Evolutionary conservation across 768 basidiomycete genomes (phyloP).

Genomic region (Hericium coralloides): DNA sequence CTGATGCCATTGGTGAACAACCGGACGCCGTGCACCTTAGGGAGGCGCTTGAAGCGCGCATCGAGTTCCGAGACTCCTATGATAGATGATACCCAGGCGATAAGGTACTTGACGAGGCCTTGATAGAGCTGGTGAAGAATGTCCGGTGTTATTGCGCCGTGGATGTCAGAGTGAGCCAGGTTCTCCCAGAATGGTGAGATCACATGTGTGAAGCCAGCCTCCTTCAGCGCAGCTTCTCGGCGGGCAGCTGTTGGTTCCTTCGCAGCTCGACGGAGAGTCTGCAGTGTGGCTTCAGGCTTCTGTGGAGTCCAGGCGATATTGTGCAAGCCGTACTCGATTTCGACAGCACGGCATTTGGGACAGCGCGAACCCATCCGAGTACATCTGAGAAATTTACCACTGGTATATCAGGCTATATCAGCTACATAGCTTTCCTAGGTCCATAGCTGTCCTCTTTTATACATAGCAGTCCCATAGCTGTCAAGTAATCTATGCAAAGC

Average conservation of each 20-base stretch:
- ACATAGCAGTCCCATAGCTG: too few relatives aligned
- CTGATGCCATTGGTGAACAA: background rate
- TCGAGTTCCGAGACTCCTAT: background rate
- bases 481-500: too few relatives aligned
- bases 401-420: too few relatives aligned
- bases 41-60: background rate
- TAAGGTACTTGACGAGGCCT: slow-evolving; percentile 9
- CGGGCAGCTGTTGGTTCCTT: background rate
- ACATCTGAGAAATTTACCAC: too few relatives aligned
- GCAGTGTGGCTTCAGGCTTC: too few relatives aligned
- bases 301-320: too few relatives aligned
- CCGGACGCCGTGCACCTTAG: background rate
- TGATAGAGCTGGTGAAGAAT: slow-evolving; percentile 16
- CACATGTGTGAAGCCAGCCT: background rate
- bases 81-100: slow-evolving; percentile 1
- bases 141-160: slow-evolving; percentile 11
- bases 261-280: too few relatives aligned
- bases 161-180: slow-evolving; percentile 14
- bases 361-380: too few relatives aligned
- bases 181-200: slow-evolving; percentile 13
- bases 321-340: too few relatives aligned
- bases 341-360: too few relatives aligned
- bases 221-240: background rate
- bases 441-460: too few relatives aligned
- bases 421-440: too few relatives aligned